Base-by-base conservation (phyloP, 129 eudicot species). In the Helianthus annuus region DNA sequence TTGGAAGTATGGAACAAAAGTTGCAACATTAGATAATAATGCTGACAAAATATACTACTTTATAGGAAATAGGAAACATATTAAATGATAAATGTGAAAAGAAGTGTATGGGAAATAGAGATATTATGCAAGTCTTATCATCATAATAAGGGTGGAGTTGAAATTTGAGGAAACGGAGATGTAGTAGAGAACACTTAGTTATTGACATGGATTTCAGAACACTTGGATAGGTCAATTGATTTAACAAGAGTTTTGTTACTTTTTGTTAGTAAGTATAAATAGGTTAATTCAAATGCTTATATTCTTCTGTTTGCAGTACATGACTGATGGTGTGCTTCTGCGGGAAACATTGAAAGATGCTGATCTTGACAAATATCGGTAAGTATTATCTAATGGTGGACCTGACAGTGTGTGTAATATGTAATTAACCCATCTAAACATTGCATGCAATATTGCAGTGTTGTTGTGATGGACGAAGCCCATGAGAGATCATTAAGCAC, bases 341-440 rank as follows among this genome's bases (percentile, higher is more conserved):
- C 93, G 89, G 67, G 93, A 87, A 73, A 84, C 93, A 1, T 76
- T 87, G 68, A 85, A 88, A 88, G 90, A 88, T 74, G 57, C 90
- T 34, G 94, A 88, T 68, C 94, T 88, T 56, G 94, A 84, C 74
- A 88, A 87, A 66, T 87, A 87, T 61, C 87, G 94, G 89, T 87
- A 80, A 70, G 76, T 48, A 40, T 54, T 66, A 44, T 40, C 24
- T 10, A 61, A 13, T 46, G 63, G 34, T 60, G 19, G n/a, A 45
- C 46, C 36, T 54, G 53, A 15, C 52, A 8, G 13, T 10, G 32
- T 68, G 62, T 34, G 22, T 11, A 61, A 61, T 69, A 42, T 27
- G 32, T 27, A 27, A n/a, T n/a, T 71, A 17, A 42, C 32, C 17
- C 10, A 7, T 76, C 56, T 52, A 51, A 64, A 64, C n/a, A 51